Evolutionary conservation across 495 filamentous ascomycete genomes (phyloP).

Genomic region (Melanomma pulvis-pyrius): DNA sequence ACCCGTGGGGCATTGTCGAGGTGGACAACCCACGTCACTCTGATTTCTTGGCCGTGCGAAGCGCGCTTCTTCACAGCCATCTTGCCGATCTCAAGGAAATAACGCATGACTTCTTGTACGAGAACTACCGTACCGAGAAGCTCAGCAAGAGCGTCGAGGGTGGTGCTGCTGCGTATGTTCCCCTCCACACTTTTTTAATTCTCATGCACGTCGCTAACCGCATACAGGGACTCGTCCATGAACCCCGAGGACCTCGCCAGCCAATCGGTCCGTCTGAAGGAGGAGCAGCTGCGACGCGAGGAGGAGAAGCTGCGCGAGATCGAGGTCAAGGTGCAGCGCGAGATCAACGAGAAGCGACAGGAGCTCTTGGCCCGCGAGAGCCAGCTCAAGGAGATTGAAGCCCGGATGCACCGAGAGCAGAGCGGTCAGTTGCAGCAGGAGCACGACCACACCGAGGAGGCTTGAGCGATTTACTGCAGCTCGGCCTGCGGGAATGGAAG

Average conservation of each 20-base stretch:
- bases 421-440: conserved; percentile 45
- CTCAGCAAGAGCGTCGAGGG: conserved; percentile 98
- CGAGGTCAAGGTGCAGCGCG: conserved; percentile 97
- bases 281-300: conserved; percentile 96
- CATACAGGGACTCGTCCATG: conserved; percentile 76
- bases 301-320: conserved; percentile 99
- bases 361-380: conserved; percentile 96
- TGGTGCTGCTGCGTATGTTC: conserved; percentile 78
- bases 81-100: conserved; percentile 98
- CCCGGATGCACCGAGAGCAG: conserved; percentile 72
- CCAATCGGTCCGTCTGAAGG: conserved; percentile 97
- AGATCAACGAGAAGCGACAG: conserved; percentile 99
- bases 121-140: conserved; percentile 99
- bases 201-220: conserved; percentile 40
- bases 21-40: conserved; percentile 99
- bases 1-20: conserved; percentile 98
- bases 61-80: conserved; percentile 94
- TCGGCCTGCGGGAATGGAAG: not conserved
- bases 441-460: conserved; percentile 20
- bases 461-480: conserved; percentile 13
- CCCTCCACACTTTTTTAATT: not conserved
- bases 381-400: conserved; percentile 94
- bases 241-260: conserved; percentile 96
- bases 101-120: conserved; percentile 98
- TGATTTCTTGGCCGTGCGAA: conserved; percentile 96